Percentiles rank a stretch among this genome's conserved stretches.
phyloP scores from a whole-genome alignment of 768 basidiomycete species.

The Termitomyces sp. region DNA sequence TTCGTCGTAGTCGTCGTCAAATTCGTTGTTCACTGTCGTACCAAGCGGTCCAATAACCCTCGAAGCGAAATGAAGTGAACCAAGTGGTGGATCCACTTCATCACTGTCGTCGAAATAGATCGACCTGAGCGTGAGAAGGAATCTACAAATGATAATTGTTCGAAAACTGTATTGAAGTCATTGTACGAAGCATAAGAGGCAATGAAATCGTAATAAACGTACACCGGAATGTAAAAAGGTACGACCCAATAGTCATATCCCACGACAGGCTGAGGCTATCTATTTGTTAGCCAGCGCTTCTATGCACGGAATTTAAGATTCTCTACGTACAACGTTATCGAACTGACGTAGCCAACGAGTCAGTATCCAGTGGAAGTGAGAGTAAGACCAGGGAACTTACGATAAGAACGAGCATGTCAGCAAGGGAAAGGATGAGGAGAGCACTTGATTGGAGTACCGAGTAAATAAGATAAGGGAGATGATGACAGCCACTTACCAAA shows the following conservation, averaged over 20 bases:
- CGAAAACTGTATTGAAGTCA: conserved; percentile 18
- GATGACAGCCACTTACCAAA: conserved; percentile 14
- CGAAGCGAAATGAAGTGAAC: conserved; percentile 19
- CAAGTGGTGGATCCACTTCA: conserved; percentile 8
- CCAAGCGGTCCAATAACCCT: conserved; percentile 23
- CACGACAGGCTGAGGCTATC: conserved; percentile 22
- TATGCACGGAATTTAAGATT: not conserved
- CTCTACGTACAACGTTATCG: conserved; percentile 4
- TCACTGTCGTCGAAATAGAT: conserved; percentile 20
- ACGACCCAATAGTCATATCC: conserved; percentile 31
- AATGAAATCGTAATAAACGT: conserved; percentile 3
- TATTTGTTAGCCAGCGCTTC: not conserved
- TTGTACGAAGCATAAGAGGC: not conserved
- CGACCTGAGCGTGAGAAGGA: conserved; percentile 23
- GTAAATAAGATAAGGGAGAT: not conserved
- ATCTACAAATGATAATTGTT: conserved; percentile 29
- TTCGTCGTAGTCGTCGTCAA: conserved; percentile 10
- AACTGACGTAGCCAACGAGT: not conserved
- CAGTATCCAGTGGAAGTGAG: not conserved
- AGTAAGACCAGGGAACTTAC: conserved; percentile 12
- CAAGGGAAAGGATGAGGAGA: conserved; percentile 22
- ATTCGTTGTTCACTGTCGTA: conserved; percentile 18
- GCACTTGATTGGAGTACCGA: conserved; percentile 10
- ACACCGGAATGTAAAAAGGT: conserved; percentile 29
- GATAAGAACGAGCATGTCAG: conserved; percentile 15